Percentiles rank a stretch among this genome's conserved stretches.
These are phyloP conservation scores for Xylaria venustula DNA, from an alignment of 495 filamentous ascomycete genomes.

Conservation along the genomic window DNA sequence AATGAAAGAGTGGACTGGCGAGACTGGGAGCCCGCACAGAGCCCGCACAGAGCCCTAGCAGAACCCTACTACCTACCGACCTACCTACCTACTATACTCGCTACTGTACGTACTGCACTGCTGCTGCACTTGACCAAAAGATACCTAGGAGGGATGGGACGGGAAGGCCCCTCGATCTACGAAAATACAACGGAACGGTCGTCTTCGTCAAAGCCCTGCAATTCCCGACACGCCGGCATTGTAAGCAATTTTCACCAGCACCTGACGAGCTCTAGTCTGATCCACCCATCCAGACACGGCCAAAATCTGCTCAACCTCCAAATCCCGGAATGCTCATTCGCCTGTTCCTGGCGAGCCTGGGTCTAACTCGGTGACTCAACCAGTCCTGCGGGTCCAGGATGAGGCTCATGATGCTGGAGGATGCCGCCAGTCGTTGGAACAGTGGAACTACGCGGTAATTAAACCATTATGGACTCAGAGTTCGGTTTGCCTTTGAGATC, in stretches of 20 bases:
- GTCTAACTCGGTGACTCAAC: constrained; percentile 7
- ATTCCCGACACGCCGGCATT: constrained; percentile 18
- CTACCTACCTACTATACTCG: too few species aligned
- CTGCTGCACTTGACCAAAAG: too few species aligned
- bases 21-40: too few species aligned
- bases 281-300: neutral
- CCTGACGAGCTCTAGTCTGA: constrained; percentile 17
- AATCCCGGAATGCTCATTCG: constrained; percentile 9
- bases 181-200: constrained; percentile 27
- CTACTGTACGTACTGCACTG: too few species aligned
- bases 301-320: neutral
- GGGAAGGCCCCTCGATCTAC: constrained; percentile 2
- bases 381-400: neutral
- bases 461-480: neutral
- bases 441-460: neutral
- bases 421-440: too few species aligned
- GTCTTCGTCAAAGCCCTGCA: constrained; percentile 19
- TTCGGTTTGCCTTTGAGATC: neutral
- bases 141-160: too few species aligned
- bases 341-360: neutral
- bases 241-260: constrained; percentile 18
- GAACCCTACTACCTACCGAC: too few species aligned
- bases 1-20: too few species aligned
- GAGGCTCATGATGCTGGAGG: constrained; percentile 2
- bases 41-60: too few species aligned